phyloP scores from a whole-genome alignment of 1,284 basidiomycete genomes.

The Xerocomus cyaneibrunnescens region DNA sequence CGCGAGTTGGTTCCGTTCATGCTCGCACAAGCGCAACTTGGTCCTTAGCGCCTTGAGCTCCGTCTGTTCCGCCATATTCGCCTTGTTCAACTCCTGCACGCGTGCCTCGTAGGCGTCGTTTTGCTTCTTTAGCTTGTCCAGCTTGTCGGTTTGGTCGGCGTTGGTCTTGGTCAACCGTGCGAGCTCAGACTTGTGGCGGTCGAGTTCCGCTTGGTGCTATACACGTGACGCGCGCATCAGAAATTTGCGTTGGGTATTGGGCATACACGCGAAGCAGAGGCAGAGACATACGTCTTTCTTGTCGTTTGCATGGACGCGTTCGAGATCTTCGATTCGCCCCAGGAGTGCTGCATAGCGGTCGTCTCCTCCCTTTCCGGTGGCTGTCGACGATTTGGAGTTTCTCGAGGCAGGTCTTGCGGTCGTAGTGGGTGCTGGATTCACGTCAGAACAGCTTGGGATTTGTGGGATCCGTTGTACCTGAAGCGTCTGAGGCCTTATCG shows the following conservation, averaged over 20 bases:
- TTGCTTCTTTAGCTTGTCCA: conserved; percentile 64
- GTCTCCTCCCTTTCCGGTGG: conserved; percentile 10
- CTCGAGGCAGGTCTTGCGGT: conserved; percentile 8
- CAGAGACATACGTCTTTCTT: conserved; percentile 56
- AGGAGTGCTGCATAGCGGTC: conserved; percentile 58
- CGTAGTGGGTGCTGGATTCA: conserved; percentile 35
- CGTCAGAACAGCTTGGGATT: conserved; percentile 11
- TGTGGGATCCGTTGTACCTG: conserved; percentile 36
- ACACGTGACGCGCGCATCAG: neutral
- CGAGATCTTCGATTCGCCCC: conserved; percentile 65
- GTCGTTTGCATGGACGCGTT: conserved; percentile 60
- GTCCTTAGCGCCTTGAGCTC: conserved; percentile 62
- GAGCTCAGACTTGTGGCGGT: conserved; percentile 57
- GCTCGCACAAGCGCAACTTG: conserved; percentile 60
- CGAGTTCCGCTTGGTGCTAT: conserved; percentile 61
- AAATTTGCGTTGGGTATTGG: neutral
- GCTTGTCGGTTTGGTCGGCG: conserved; percentile 52
- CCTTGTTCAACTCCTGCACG: conserved; percentile 58
- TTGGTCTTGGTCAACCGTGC: conserved; percentile 47
- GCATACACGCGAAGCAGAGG: neutral
- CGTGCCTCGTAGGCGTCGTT: conserved; percentile 52
- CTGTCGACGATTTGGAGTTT: conserved; percentile 10
- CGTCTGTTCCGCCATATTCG: conserved; percentile 47
- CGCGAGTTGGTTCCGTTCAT: conserved; percentile 52
- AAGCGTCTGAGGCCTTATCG: conserved; percentile 40